A percentile compares a stretch with the other conserved stretches of the same genome.
These are phyloP conservation scores for Phytopythium boreale DNA, from an alignment of 352 stramenopile species.

Conservation along the genomic window DNA sequence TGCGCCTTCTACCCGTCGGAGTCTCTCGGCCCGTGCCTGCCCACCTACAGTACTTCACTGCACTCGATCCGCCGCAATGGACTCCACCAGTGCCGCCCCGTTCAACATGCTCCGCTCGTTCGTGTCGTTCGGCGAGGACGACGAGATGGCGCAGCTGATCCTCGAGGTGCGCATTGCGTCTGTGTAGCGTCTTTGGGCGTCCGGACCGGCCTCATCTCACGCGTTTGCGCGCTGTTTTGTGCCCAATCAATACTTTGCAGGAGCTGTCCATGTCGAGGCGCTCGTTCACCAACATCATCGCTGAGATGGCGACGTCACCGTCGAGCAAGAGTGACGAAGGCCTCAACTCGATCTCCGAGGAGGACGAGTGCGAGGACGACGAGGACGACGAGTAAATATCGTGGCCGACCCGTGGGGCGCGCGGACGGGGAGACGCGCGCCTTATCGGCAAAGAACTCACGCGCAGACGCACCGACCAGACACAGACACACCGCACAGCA, in stretches of 20 bases:
- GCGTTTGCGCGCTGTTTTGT: constrained; percentile 2
- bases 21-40: not conserved
- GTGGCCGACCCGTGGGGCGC: not conserved
- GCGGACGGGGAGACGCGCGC: not conserved
- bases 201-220: not conserved
- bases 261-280: constrained; percentile 58
- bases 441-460: not conserved
- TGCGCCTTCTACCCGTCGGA: constrained; percentile 12
- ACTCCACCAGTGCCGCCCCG: constrained; percentile 23
- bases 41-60: no score
- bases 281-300: constrained; percentile 57
- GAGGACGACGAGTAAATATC: constrained; percentile 15
- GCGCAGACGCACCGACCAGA: constrained; percentile 3
- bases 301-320: constrained; percentile 58
- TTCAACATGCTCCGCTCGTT: constrained; percentile 65
- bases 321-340: constrained; percentile 48
- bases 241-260: constrained; percentile 14
- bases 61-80: constrained; percentile 23
- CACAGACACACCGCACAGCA: constrained; percentile 10
- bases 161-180: constrained; percentile 41
- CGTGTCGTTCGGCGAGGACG: constrained; percentile 58
- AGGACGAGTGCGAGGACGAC: constrained; percentile 33
- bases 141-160: constrained; percentile 75
- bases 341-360: constrained; percentile 71
- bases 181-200: not conserved